Evolutionary conservation across 768 basidiomycete genomes (phyloP), one percentile per base, ranked within the genome.

Genomic region (Pleurotus pulmonarius): DNA sequence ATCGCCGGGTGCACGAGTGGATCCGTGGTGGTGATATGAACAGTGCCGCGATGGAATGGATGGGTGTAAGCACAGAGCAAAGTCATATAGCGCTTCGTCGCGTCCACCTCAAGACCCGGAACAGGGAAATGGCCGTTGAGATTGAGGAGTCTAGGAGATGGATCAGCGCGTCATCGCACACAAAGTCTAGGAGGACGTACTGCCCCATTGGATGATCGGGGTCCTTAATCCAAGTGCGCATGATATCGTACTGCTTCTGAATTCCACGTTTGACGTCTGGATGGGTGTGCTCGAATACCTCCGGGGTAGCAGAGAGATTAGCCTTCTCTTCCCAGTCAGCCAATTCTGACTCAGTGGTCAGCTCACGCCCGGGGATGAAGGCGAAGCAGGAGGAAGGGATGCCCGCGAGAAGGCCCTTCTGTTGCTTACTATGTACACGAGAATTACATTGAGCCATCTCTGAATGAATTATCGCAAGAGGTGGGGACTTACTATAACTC

Each of bases 21-120:
- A 44, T 67, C 60, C 13, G 57, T 52, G 43, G 58, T 59, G 53
- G 59, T 60, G 45, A 67, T 65, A 39, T 62, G 62, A 11, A 63
- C 60, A 24, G 56, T 59, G 13, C 63, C 60, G 3, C 46, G 39
- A 25, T 61, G 61, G 18, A 56, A 59, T 7, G 65, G 62, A 41
- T 57, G 63, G 11, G 55, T 46, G 13, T 59, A 41, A 54, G 57
- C 59, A 25, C 57, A 60, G 54, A 63, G 55, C 25, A 56, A 49
- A 25, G 60, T 61, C n/a, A 61, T 44, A 45, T 61, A 61, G 40
- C 59, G 58, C 26, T 58, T 59, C 9, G 51, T 53, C 15, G 58
- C 58, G 5, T 53, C 34, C 7, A 25, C 18, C 25, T 8, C 34
- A 24, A 49, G 47, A 7, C 47, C 47, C 13, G 47, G 29, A n/a